Percentiles rank a stretch among this genome's conserved stretches.
Evolutionary conservation across 2,329 filamentous ascomycete genomes (phyloP).

Genomic region (Blastomyces parvus): DNA sequence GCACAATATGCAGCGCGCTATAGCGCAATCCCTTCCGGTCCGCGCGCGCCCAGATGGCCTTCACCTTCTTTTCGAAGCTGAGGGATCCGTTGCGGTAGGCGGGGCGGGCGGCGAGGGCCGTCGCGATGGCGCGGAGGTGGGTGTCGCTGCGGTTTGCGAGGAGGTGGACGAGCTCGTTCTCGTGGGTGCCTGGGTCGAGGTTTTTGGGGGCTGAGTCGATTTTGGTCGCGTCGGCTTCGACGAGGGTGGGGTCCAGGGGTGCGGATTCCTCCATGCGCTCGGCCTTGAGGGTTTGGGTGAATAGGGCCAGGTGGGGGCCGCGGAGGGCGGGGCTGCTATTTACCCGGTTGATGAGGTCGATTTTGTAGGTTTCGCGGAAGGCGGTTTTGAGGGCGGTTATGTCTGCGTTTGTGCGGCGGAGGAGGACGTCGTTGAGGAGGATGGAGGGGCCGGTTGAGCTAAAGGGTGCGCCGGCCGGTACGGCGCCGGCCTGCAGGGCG

Average conservation of each 20-base stretch:
- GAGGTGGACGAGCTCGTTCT: conserved; percentile 61
- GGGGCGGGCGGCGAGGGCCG: conserved; percentile 62
- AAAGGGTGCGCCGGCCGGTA: background rate
- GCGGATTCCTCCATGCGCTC: conserved; percentile 61
- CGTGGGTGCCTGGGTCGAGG: conserved; percentile 55
- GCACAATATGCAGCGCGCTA: conserved; percentile 63
- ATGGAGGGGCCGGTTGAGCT: conserved; percentile 55
- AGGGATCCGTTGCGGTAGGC: conserved; percentile 24
- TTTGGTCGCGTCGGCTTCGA: conserved; percentile 63
- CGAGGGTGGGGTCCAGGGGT: conserved; percentile 58
- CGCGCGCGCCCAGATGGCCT: conserved; percentile 40
- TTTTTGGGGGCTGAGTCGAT: conserved; percentile 64
- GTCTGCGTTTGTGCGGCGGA: conserved; percentile 68
- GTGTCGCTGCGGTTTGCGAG: conserved; percentile 61
- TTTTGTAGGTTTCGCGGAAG: conserved; percentile 56
- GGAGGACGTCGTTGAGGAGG: conserved; percentile 67
- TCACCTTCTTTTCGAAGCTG: conserved; percentile 5
- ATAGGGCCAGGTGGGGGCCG: conserved; percentile 71
- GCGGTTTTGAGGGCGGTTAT: conserved; percentile 66
- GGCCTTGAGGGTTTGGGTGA: conserved; percentile 65
- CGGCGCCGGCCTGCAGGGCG: background rate
- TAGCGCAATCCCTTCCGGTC: conserved; percentile 79
- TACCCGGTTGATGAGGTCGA: conserved; percentile 48
- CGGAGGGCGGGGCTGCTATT: conserved; percentile 56
- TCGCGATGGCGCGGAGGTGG: conserved; percentile 64